Evolutionary conservation across 2,329 filamentous ascomycete genomes (phyloP), one percentile per base, ranked within the genome.

Genomic region (Metarhizium guizhouense): DNA sequence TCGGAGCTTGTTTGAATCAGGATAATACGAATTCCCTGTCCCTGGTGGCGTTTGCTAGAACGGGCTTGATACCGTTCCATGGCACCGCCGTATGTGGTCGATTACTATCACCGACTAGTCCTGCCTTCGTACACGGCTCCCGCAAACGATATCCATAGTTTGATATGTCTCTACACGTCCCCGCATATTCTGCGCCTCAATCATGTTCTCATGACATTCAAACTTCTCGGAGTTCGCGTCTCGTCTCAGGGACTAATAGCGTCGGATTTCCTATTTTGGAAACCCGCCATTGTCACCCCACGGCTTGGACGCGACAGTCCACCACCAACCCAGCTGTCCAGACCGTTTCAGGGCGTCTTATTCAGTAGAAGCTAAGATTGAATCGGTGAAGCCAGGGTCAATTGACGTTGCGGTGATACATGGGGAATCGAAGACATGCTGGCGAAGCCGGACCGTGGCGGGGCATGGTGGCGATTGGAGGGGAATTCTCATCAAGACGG

Each of bases 191-290:
- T 16, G 32, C 52, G 34, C 45, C 52, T 54, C 45, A 54, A 7
- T 49, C 45, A 11, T 49, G 52, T 48, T 47, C 54, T 55, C 47
- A 48, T 51, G 54, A 55, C 54, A 47, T 51, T 20, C 3, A 51
- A 48, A 47, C 29, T 47, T 7, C 42, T 20, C 16, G 29, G 32
- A 7, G 32, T 8, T 34, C 7, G 32, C 32, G 20, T 18, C 13
- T 6, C 20, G 14, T 34, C 32, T 47, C 32, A 16, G 20, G 45
- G n/a, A 48, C 45, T 30, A 48, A 16, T 3, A 43, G n/a, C 3
- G 18, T 32, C 62, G 62, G 62, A 47, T 60, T 59, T 60, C 62
- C 62, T 34, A 47, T 58, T 56, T 51, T 38, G 61, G 62, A 55
- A 59, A 59, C 52, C 60, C 60, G 60, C 52, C 50, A 34, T 54